Conservation (phyloP, 805 yeast species). For the Lachancea mirantina region DNA sequence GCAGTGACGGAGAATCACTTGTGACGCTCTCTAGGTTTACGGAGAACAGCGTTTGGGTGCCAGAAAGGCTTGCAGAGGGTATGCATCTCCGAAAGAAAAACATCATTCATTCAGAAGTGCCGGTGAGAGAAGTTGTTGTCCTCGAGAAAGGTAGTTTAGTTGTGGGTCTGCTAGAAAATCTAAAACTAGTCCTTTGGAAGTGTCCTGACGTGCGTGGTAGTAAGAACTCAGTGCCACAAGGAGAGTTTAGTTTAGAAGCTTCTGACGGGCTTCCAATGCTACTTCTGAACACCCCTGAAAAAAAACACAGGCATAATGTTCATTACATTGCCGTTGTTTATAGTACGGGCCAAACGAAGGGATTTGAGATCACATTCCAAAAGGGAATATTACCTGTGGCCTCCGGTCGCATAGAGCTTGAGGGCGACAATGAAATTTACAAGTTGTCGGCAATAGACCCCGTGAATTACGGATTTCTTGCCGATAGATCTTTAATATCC, state of each 20-base stretch:
- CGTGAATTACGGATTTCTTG: constrained; percentile 36
- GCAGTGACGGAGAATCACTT: constrained; percentile 56
- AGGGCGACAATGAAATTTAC: constrained; percentile 32
- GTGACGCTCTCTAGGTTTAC: constrained; percentile 52
- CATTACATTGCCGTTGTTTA: constrained; percentile 49
- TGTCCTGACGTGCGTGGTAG: constrained; percentile 33
- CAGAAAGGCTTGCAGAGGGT: constrained; percentile 29
- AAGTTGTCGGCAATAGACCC: constrained; percentile 61
- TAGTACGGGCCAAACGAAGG: constrained; percentile 24
- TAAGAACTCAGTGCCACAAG: constrained; percentile 14
- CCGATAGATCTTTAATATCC: constrained; percentile 43
- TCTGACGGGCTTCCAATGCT: constrained; percentile 17
- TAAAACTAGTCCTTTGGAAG: constrained; percentile 52
- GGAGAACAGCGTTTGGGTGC: constrained; percentile 53
- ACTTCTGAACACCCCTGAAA: constrained; percentile 34
- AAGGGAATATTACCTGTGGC: constrained; percentile 32
- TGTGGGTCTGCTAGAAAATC: constrained; percentile 37
- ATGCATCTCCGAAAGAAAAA: constrained; percentile 36
- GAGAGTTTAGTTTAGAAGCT: constrained; percentile 11
- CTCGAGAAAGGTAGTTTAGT: constrained; percentile 42
- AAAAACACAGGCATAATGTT: constrained; percentile 24
- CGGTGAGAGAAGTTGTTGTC: constrained; percentile 43
- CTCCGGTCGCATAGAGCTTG: constrained; percentile 14
- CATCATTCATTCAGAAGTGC: constrained; percentile 37
- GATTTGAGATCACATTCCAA: constrained; percentile 27